These are phyloP conservation scores for Lactarius indigo DNA, from an alignment of 768 basidiomycete species.

Conservation along the genomic window DNA sequence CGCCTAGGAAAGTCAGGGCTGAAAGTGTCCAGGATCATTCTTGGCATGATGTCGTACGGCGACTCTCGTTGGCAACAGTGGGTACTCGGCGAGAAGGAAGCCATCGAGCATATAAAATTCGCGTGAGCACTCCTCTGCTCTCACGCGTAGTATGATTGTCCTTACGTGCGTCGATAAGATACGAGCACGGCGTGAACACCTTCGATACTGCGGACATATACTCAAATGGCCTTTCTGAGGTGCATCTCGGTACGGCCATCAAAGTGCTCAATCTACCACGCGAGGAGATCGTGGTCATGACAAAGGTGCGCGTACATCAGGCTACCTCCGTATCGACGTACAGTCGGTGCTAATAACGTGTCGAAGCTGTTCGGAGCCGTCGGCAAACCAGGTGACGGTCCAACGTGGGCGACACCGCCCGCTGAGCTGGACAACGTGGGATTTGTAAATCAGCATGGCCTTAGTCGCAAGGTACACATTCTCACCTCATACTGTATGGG, in stretches of 20 bases:
- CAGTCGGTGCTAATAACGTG: neutral
- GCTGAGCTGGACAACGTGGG: conserved; percentile 29
- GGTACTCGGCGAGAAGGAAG: conserved; percentile 33
- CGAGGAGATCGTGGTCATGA: conserved; percentile 42
- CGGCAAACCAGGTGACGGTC: neutral
- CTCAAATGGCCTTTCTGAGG: conserved; percentile 34
- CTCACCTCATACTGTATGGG: neutral
- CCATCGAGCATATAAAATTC: conserved; percentile 25
- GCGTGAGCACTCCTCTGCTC: conserved; percentile 27
- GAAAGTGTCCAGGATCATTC: conserved; percentile 61
- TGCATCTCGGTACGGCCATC: conserved; percentile 40
- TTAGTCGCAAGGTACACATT: conserved; percentile 35
- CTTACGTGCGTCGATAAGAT: conserved; percentile 30
- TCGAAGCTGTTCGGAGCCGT: conserved; percentile 11
- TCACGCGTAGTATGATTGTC: conserved; percentile 18
- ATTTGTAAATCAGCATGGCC: conserved; percentile 37
- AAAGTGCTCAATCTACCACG: conserved; percentile 38
- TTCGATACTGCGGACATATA: conserved; percentile 54
- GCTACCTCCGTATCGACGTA: neutral
- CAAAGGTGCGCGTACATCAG: conserved; percentile 33
- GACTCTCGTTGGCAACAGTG: conserved; percentile 31
- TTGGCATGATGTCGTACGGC: conserved; percentile 64
- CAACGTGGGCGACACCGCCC: neutral
- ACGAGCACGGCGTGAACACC: conserved; percentile 60
- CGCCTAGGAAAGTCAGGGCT: conserved; percentile 49